These are phyloP conservation scores for Globisporangium irregulare DNA, from an alignment of 352 stramenopile species.

Conservation along the genomic window DNA sequence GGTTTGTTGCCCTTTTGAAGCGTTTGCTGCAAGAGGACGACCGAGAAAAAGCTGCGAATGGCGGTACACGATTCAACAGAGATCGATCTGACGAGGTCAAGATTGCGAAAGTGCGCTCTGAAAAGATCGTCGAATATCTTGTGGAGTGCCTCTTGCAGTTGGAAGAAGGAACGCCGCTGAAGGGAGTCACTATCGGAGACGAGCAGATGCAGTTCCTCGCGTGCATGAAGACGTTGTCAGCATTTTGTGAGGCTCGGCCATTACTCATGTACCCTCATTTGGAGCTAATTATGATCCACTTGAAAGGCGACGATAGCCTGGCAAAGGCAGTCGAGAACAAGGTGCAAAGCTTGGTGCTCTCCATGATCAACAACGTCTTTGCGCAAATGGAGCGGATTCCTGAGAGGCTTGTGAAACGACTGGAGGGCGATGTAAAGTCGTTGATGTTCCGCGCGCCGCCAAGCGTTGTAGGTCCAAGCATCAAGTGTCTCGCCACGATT, in stretches of 20 bases:
- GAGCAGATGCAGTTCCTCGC: slow-evolving; percentile 61
- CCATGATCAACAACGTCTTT: slow-evolving; percentile 65
- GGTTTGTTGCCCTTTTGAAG: slow-evolving; percentile 71
- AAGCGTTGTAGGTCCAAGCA: slow-evolving; percentile 77
- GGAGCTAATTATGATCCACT: slow-evolving; percentile 70
- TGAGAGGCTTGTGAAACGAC: slow-evolving; percentile 31
- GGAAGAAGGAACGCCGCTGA: slow-evolving; percentile 62
- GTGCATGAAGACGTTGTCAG: slow-evolving; percentile 73
- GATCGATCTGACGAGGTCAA: slow-evolving; percentile 47
- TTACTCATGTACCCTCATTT: slow-evolving; percentile 54
- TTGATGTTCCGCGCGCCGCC: slow-evolving; percentile 65
- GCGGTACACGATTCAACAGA: slow-evolving; percentile 24
- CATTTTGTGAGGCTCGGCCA: slow-evolving; percentile 72
- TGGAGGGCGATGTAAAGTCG: slow-evolving; percentile 65
- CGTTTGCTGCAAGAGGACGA: slow-evolving; percentile 43
- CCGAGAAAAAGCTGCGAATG: slow-evolving; percentile 17
- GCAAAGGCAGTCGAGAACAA: slow-evolving; percentile 50
- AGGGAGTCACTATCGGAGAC: slow-evolving; percentile 51
- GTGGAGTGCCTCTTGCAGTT: slow-evolving; percentile 64
- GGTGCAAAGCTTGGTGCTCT: slow-evolving; percentile 59
- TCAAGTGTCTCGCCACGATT: slow-evolving; percentile 72
- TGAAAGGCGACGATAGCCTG: slow-evolving; percentile 57
- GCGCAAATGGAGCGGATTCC: slow-evolving; percentile 44
- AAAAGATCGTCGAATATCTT: slow-evolving; percentile 65
- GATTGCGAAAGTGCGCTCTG: slow-evolving; percentile 46